phyloP scores from a whole-genome alignment of 495 filamentous ascomycete species.

The Mycothermus thermophilus region DNA sequence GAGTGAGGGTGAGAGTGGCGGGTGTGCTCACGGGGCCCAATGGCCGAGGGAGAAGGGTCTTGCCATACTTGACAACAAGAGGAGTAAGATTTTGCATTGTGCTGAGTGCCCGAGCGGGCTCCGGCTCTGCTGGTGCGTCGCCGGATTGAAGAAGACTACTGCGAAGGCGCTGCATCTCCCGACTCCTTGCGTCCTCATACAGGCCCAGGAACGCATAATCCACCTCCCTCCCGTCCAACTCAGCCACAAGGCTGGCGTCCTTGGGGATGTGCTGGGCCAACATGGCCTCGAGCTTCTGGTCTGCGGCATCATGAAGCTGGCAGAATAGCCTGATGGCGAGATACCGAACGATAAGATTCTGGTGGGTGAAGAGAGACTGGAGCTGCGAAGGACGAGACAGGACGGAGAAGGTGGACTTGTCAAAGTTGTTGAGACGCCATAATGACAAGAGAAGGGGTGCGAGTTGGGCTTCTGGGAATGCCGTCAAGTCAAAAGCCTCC shows the following conservation, averaged over 20 bases:
- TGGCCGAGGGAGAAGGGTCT: conserved; percentile 53
- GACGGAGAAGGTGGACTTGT: conserved; percentile 48
- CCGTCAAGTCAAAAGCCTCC: conserved; percentile 8
- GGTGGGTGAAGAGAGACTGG: conserved; percentile 52
- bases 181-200: conserved; percentile 52
- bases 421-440: conserved; percentile 64
- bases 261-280: conserved; percentile 47
- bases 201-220: conserved; percentile 78
- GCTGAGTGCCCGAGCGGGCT: conserved; percentile 11
- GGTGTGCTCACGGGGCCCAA: conserved; percentile 33
- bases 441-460: conserved; percentile 46
- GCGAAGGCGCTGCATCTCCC: conserved; percentile 26
- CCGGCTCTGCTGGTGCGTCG: background rate
- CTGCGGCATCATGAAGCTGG: conserved; percentile 65
- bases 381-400: conserved; percentile 51
- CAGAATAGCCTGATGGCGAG: conserved; percentile 69
- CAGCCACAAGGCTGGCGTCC: conserved; percentile 44
- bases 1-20: conserved; percentile 53
- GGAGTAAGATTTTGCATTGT: conserved; percentile 26
- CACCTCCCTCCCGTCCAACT: conserved; percentile 61
- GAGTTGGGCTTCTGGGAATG: conserved; percentile 17
- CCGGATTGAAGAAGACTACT: conserved; percentile 22
- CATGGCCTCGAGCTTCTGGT: conserved; percentile 59
- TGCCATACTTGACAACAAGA: conserved; percentile 36
- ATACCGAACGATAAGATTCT: conserved; percentile 50